These are phyloP conservation scores for Zizania palustris DNA, from an alignment of 202 grass and related monocot species.

Conservation along the genomic window DNA sequence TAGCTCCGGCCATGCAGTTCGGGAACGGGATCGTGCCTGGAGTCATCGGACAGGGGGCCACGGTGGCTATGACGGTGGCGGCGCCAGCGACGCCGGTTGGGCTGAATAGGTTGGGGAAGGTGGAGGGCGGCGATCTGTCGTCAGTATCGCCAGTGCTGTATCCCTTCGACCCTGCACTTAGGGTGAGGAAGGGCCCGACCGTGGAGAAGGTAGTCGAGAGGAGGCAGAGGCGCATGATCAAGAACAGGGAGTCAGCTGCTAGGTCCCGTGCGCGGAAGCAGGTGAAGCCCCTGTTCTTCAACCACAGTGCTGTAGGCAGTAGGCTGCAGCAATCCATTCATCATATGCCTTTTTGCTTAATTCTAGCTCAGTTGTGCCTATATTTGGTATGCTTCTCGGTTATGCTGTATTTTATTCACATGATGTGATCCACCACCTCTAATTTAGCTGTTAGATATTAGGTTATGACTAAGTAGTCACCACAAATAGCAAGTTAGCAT, in stretches of 20 bases:
- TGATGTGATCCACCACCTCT: slow-evolving; percentile 45
- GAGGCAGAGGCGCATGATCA: slow-evolving; percentile 89
- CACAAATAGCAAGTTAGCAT: too few species aligned
- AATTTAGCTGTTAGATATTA: slow-evolving; percentile 34
- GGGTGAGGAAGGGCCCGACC: slow-evolving; percentile 67
- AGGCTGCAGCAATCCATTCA: slow-evolving; percentile 20
- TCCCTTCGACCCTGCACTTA: slow-evolving; percentile 55
- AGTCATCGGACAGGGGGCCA: slow-evolving; percentile 41
- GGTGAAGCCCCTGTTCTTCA: slow-evolving; percentile 45
- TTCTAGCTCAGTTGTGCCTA: slow-evolving; percentile 30
- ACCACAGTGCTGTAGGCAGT: neutral
- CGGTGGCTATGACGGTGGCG: slow-evolving; percentile 42
- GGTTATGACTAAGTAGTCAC: slow-evolving; percentile 30
- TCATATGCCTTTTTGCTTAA: slow-evolving; percentile 32
- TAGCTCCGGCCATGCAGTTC: slow-evolving; percentile 43
- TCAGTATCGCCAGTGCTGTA: slow-evolving; percentile 82
- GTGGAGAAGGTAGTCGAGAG: slow-evolving; percentile 93
- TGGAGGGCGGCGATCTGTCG: slow-evolving; percentile 61
- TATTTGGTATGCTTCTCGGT: slow-evolving; percentile 42
- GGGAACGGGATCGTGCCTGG: slow-evolving; percentile 55
- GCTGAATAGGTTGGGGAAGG: slow-evolving; percentile 58
- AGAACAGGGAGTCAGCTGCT: slow-evolving; percentile 91
- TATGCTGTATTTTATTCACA: slow-evolving; percentile 47
- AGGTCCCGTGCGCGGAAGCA: slow-evolving; percentile 86
- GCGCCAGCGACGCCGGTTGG: slow-evolving; percentile 55